These are phyloP conservation scores for Wickerhamia fluorescens DNA, from an alignment of 805 yeast species.

Conservation along the genomic window DNA sequence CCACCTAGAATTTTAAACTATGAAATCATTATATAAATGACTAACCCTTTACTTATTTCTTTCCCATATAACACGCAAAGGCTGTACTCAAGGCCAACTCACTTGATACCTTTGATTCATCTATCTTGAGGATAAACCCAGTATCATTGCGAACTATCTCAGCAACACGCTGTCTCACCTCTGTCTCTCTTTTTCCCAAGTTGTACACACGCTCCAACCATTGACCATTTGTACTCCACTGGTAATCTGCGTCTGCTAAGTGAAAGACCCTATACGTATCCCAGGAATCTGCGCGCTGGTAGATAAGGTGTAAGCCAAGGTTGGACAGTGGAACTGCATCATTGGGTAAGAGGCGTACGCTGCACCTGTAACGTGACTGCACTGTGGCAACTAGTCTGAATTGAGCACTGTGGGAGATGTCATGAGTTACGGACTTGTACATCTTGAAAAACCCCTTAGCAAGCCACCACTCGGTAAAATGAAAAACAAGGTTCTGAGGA, in stretches of 20 bases:
- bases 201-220: slow-evolving; percentile 52
- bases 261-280: background rate
- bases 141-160: background rate
- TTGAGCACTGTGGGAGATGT: background rate
- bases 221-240: slow-evolving; percentile 27
- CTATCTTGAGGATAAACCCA: background rate
- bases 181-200: slow-evolving; percentile 57
- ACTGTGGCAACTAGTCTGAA: background rate
- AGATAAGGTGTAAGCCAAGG: background rate
- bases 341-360: no score
- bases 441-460: background rate
- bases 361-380: no score
- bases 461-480: background rate
- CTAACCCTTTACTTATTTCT: no score
- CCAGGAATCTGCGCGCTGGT: background rate
- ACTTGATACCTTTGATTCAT: background rate
- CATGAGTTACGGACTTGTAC: background rate
- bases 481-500: background rate
- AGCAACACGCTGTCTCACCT: slow-evolving; percentile 32
- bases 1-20: no score
- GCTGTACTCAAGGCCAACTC: background rate
- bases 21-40: no score
- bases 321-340: background rate
- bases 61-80: no score
- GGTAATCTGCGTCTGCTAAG: background rate